phyloP scores from a whole-genome alignment of 2,329 filamentous ascomycete genomes.

The Nemania abortiva region DNA sequence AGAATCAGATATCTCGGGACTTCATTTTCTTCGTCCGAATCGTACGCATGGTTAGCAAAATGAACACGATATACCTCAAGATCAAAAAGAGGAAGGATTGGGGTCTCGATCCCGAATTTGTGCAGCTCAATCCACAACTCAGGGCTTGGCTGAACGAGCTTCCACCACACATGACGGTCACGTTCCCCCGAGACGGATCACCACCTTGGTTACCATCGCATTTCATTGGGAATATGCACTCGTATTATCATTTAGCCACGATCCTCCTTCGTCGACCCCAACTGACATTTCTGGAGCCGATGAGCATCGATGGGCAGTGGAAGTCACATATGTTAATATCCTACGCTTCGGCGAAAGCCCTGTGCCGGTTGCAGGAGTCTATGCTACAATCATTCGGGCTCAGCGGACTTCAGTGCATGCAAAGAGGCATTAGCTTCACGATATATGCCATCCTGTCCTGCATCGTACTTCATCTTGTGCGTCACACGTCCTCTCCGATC shows the following conservation, averaged over 20 bases:
- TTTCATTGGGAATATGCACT: slow-evolving; percentile 89
- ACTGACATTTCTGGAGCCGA: slow-evolving; percentile 81
- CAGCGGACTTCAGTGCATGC: slow-evolving; percentile 88
- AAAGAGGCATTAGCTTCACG: slow-evolving; percentile 92
- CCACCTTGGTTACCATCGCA: slow-evolving; percentile 88
- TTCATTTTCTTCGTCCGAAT: slow-evolving; percentile 85
- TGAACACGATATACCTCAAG: slow-evolving; percentile 80
- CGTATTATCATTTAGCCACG: slow-evolving; percentile 86
- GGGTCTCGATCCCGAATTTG: slow-evolving; percentile 86
- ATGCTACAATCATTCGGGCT: slow-evolving; percentile 82
- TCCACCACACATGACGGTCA: slow-evolving; percentile 81
- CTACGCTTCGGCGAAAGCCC: slow-evolving; percentile 83
- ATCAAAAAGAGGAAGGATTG: slow-evolving; percentile 81
- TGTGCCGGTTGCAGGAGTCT: slow-evolving; percentile 89
- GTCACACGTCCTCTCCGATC: slow-evolving; percentile 53
- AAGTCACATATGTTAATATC: slow-evolving; percentile 89
- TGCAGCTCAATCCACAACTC: slow-evolving; percentile 82
- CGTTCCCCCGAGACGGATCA: slow-evolving; percentile 81
- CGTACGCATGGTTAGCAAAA: slow-evolving; percentile 80
- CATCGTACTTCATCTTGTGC: slow-evolving; percentile 91
- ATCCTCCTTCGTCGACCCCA: slow-evolving; percentile 92
- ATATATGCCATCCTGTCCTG: slow-evolving; percentile 94
- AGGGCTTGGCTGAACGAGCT: slow-evolving; percentile 81
- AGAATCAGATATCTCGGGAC: slow-evolving; percentile 83
- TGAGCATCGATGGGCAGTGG: slow-evolving; percentile 78